These are phyloP conservation scores for Filobasidium wieringae DNA, from an alignment of 768 basidiomycete species.

Conservation along the genomic window DNA sequence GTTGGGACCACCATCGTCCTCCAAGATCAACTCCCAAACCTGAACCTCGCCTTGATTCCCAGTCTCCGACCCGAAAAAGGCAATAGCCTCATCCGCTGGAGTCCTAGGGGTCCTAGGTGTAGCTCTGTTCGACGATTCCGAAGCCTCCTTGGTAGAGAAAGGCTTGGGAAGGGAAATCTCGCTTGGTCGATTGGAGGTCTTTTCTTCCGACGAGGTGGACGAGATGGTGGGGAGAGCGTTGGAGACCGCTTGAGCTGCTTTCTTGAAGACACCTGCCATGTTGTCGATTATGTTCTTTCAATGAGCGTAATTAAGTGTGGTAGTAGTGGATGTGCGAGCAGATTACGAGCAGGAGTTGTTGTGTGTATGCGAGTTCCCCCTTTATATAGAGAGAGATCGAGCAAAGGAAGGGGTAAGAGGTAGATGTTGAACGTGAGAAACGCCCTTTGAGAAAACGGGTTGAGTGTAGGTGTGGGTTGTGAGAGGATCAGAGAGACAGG, in stretches of 20 bases:
- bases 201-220: background rate
- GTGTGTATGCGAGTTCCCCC: too few species aligned
- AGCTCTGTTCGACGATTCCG: background rate
- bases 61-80: slow-evolving; percentile 61
- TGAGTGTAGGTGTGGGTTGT: too few species aligned
- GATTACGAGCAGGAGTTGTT: too few species aligned
- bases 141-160: background rate
- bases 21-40: slow-evolving; percentile 77
- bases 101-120: slow-evolving; percentile 55
- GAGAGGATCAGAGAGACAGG: too few species aligned
- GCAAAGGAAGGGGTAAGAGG: too few species aligned
- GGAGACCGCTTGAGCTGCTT: slow-evolving; percentile 7
- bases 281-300: background rate
- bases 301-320: too few species aligned
- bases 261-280: slow-evolving; percentile 3
- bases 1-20: slow-evolving; percentile 79
- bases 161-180: slow-evolving; percentile 3
- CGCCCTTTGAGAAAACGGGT: too few species aligned
- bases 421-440: too few species aligned
- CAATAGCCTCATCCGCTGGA: slow-evolving; percentile 82
- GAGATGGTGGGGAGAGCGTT: background rate
- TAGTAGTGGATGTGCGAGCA: too few species aligned
- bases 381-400: too few species aligned
- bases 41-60: slow-evolving; percentile 41
- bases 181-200: background rate